Evolutionary conservation across 1,139 yeast species (phyloP), one percentile per base, ranked within the genome.

Genomic region (Waltiozyma sp.): DNA sequence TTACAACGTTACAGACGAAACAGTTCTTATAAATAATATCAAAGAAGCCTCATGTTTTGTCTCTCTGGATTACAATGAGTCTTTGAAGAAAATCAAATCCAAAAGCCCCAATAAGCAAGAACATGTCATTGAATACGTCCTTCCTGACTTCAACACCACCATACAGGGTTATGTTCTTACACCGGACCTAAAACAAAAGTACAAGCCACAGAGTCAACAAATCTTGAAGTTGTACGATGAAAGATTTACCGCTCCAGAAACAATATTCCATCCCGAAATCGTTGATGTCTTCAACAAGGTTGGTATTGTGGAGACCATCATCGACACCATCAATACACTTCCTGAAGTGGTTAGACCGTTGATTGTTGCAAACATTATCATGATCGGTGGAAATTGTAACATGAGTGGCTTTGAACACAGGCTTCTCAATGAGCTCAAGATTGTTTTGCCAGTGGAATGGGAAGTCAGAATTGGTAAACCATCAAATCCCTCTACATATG

Each of bases 1-100:
- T 64, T 91, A 89, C 62, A 93, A 93, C 57, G 89, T 93, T 55
- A 80, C 86, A 59, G 96, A 89, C 48, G 98, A 93, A 60, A 84
- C 95, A 0, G 70, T 84, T 8, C 65, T 93, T 41, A 80, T 91
- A 42, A 86, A 89, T 57, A 80, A 84, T 36, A 84, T 93, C 51
- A 91, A 93, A 57, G 96, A 91, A 55, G 68, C 75, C 33, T 73
- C 93, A 7, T 77, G 91, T 54, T 88, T 76, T 59, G 77, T 89
- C 39, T 80, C 95, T 1, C 52, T 57, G 14, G 78, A 89, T 51
- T 91, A 82, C 56, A 72, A 70, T 37, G 64, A 64, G 16, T 77
- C 83, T 21, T 65, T 89, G 45, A 66, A 69, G 40, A 58, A 59
- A 34, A 60, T 67, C 42, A 64, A 68, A 37, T 28, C 38, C 23